Evolutionary conservation across 2,329 filamentous ascomycete species (phyloP).

Genomic region (Ceratocystis cubensis): DNA sequence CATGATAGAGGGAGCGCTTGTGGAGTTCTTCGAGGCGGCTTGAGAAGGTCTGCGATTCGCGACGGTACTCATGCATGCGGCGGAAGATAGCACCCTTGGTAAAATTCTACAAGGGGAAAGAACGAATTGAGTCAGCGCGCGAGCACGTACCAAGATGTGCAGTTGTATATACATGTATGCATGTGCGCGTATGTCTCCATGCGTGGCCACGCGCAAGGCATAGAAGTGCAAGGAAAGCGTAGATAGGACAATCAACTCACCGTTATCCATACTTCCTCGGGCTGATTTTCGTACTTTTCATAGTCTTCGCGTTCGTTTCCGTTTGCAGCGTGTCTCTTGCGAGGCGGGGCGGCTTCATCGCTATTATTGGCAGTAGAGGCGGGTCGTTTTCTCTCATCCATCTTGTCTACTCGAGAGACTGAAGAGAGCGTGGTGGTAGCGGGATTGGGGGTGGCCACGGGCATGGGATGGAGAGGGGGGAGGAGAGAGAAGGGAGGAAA

Average conservation of each 20-base stretch:
- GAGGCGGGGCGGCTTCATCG: conserved; percentile 76
- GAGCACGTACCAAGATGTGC: neutral
- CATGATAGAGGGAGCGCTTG: conserved; percentile 67
- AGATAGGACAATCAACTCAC: conserved; percentile 36
- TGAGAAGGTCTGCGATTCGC: conserved; percentile 73
- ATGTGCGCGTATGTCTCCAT: too few relatives aligned
- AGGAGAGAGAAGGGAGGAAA: conserved; percentile 12
- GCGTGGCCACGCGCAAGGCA: too few relatives aligned
- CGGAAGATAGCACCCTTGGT: conserved; percentile 95
- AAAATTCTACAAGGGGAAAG: conserved; percentile 48
- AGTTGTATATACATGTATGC: too few relatives aligned
- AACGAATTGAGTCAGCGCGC: conserved; percentile 26
- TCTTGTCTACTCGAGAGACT: conserved; percentile 56
- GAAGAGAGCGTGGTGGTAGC: conserved; percentile 57
- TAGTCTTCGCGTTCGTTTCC: conserved; percentile 49
- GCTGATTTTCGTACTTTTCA: conserved; percentile 41
- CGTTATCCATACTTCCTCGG: conserved; percentile 51
- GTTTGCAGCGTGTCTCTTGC: conserved; percentile 86
- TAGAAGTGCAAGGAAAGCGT: neutral
- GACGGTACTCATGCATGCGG: conserved; percentile 96
- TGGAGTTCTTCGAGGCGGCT: conserved; percentile 67
- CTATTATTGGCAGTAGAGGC: conserved; percentile 53
- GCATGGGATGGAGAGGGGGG: conserved; percentile 59
- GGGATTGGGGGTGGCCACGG: conserved; percentile 64
- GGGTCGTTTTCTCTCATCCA: conserved; percentile 99